These are phyloP conservation scores for Scheffersomyces segobiensis DNA, from an alignment of 1,139 yeast genomes.

Conservation along the genomic window DNA sequence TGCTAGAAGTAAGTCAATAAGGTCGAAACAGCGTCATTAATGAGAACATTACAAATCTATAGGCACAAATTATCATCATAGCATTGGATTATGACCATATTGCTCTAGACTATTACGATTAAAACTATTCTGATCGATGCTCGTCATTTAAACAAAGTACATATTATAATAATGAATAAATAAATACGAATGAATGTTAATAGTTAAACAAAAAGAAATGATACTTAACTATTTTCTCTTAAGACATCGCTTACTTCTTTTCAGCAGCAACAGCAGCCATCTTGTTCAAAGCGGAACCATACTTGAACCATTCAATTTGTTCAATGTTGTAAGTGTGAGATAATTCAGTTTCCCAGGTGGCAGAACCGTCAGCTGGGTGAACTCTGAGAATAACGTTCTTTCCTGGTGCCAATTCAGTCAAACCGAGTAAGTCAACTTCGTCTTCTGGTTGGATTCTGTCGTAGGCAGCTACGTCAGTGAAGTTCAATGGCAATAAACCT, in stretches of 20 bases:
- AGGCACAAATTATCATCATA: too few species aligned
- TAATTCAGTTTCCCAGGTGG: conserved; percentile 82
- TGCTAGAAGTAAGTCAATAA: neutral
- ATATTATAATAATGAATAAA: neutral
- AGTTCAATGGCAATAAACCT: conserved; percentile 86
- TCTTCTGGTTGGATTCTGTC: conserved; percentile 92
- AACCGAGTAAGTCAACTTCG: conserved; percentile 84
- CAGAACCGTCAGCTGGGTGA: conserved; percentile 80
- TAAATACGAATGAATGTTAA: neutral
- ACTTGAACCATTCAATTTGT: conserved; percentile 99
- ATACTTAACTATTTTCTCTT: neutral
- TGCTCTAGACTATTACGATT: neutral
- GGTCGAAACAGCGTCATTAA: too few species aligned
- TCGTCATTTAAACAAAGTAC: neutral
- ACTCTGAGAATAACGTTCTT: conserved; percentile 84
- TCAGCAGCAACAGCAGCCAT: conserved; percentile 60
- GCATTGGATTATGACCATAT: too few species aligned
- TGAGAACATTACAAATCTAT: too few species aligned
- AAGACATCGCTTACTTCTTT: neutral
- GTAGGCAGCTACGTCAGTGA: conserved; percentile 83
- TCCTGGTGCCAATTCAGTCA: conserved; percentile 89
- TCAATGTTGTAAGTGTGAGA: conserved; percentile 94
- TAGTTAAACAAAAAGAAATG: neutral
- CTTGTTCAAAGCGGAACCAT: conserved; percentile 98
- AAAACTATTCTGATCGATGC: neutral